These are phyloP conservation scores for Malus sylvestris DNA, from an alignment of 306 rosid genomes.

Conservation along the genomic window DNA sequence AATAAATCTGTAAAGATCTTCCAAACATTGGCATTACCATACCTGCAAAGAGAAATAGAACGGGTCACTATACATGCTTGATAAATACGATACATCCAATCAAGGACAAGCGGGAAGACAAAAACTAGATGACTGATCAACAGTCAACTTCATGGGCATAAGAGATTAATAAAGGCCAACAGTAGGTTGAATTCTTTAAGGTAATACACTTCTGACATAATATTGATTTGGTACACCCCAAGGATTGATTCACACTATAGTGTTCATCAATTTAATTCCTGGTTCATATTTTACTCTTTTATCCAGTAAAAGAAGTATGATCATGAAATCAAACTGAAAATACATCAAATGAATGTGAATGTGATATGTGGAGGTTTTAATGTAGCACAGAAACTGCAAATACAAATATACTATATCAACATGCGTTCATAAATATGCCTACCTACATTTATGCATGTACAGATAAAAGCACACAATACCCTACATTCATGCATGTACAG, in stretches of 20 bases:
- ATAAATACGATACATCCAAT: neutral
- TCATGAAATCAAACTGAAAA: neutral
- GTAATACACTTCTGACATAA: neutral
- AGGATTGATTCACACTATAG: neutral
- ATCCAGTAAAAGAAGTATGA: neutral
- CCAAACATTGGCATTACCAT: constrained; percentile 97
- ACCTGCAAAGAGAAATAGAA: constrained; percentile 50
- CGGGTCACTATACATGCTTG: constrained; percentile 1
- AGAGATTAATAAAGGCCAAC: neutral
- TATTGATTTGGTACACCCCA: neutral
- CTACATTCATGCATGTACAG: neutral
- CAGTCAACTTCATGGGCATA: neutral
- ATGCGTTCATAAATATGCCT: neutral
- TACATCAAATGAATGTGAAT: neutral
- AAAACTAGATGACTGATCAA: neutral
- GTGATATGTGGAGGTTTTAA: neutral
- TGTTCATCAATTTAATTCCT: neutral
- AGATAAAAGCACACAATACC: neutral
- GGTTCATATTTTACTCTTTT: neutral
- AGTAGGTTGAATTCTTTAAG: neutral
- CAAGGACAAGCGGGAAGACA: neutral
- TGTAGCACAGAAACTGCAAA: neutral
- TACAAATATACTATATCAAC: neutral
- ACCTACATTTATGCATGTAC: neutral
- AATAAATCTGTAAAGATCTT: constrained; percentile 89